A percentile compares a stretch with the other conserved stretches of the same genome.
These are phyloP conservation scores for Tetracladium maxilliforme DNA, from an alignment of 2,329 filamentous ascomycete species.

Conservation along the genomic window DNA sequence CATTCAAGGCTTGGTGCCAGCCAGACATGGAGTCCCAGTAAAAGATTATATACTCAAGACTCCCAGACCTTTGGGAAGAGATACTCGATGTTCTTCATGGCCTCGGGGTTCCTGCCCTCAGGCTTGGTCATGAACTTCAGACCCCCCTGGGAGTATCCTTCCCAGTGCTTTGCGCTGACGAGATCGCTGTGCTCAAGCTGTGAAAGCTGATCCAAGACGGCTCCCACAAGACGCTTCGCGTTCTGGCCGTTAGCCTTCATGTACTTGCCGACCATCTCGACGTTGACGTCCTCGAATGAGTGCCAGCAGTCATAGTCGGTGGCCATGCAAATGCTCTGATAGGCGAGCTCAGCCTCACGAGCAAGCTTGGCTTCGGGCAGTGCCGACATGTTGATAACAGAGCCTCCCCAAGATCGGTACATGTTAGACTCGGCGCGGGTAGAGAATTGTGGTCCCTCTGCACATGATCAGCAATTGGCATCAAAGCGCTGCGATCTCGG, in stretches of 20 bases:
- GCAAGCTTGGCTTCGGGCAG: constrained; percentile 94
- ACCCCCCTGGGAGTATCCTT: constrained; percentile 61
- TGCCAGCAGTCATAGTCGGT: constrained; percentile 99
- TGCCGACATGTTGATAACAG: constrained; percentile 95
- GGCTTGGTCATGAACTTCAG: constrained; percentile 72
- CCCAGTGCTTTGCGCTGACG: constrained; percentile 68
- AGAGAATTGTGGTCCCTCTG: constrained; percentile 95
- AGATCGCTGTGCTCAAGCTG: constrained; percentile 63
- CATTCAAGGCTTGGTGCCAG: no score
- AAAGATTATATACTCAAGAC: no score
- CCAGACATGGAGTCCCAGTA: no score
- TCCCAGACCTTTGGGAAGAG: constrained; percentile 73
- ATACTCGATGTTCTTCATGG: constrained; percentile 67
- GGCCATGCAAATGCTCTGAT: constrained; percentile 98
- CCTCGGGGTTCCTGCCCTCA: constrained; percentile 57
- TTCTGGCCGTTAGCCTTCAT: constrained; percentile 91
- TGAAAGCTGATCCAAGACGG: constrained; percentile 74
- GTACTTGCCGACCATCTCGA: constrained; percentile 92
- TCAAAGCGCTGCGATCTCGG: neutral
- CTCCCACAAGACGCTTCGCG: constrained; percentile 69
- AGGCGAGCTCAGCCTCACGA: constrained; percentile 87
- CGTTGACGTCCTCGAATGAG: constrained; percentile 67
- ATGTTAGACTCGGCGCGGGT: constrained; percentile 91
- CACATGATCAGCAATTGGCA: constrained; percentile 1
- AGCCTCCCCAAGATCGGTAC: constrained; percentile 88